phyloP scores from a whole-genome alignment of 1,139 yeast genomes.

The Hyphopichia khmerensis region DNA sequence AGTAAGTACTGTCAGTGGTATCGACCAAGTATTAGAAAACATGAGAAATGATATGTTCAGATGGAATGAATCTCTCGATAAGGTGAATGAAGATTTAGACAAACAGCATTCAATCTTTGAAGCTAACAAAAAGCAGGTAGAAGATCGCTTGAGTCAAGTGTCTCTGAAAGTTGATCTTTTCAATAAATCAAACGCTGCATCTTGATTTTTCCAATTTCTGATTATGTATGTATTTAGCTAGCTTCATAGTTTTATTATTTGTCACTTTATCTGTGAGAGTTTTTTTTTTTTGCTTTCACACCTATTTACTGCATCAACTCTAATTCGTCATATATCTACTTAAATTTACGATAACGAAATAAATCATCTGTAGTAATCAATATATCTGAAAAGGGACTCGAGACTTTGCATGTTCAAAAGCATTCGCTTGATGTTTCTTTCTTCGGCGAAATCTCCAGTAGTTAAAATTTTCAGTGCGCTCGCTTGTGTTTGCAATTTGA shows the following conservation, averaged over 20 bases:
- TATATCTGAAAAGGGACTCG: too few relatives aligned
- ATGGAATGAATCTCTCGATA: conserved; percentile 41
- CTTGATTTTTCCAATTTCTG: too few relatives aligned
- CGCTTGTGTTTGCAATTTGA: conserved; percentile 8
- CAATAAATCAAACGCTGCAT: not conserved
- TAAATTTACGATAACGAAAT: not conserved
- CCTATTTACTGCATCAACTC: too few relatives aligned
- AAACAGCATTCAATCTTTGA: conserved; percentile 10
- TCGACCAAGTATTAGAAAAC: conserved; percentile 36
- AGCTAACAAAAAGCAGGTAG: conserved; percentile 12
- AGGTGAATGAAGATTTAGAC: conserved; percentile 37
- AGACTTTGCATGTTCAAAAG: not conserved
- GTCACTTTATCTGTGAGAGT: too few relatives aligned
- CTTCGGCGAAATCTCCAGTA: not conserved
- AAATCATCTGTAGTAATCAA: too few relatives aligned
- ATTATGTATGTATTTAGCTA: too few relatives aligned
- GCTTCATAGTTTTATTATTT: too few relatives aligned
- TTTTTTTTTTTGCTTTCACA: too few relatives aligned
- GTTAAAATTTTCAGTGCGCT: not conserved
- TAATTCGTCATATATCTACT: too few relatives aligned
- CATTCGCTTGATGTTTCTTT: not conserved
- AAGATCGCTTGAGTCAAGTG: conserved; percentile 6
- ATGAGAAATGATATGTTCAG: conserved; percentile 35
- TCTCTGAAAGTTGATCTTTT: not conserved
- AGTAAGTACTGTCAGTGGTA: conserved; percentile 21